A percentile compares a stretch with the other conserved stretches of the same genome.
These are phyloP conservation scores for Pseudohalonectria lignicola DNA, from an alignment of 2,329 filamentous ascomycete species.

Conservation along the genomic window DNA sequence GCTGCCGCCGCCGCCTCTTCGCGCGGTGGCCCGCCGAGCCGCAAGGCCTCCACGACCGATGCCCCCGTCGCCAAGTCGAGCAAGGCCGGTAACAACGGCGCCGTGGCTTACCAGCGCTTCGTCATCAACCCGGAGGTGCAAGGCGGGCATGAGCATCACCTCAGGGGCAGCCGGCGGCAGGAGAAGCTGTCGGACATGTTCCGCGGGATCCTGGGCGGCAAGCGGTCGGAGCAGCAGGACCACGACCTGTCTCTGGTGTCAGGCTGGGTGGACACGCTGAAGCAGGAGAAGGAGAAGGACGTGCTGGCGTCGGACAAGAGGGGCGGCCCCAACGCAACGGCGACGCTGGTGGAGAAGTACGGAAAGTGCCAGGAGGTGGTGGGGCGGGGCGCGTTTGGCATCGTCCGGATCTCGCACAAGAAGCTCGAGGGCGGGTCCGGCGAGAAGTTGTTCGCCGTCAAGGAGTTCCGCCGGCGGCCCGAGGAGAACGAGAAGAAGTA, in stretches of 20 bases:
- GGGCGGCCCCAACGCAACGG: conserved; percentile 60
- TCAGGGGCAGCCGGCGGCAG: conserved; percentile 83
- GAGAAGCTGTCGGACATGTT: conserved; percentile 93
- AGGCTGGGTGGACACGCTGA: conserved; percentile 89
- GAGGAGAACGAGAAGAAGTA: conserved; percentile 97
- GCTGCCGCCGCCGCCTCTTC: conserved; percentile 11
- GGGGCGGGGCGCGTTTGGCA: conserved; percentile 90
- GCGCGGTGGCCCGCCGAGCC: conserved; percentile 17
- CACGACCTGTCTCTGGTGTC: conserved; percentile 80
- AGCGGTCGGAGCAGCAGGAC: conserved; percentile 57
- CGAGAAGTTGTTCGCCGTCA: conserved; percentile 93
- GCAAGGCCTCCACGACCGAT: conserved; percentile 32
- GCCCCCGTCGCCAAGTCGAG: conserved; percentile 21
- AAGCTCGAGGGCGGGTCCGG: conserved; percentile 67
- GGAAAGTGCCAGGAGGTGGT: conserved; percentile 97
- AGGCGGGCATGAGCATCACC: conserved; percentile 74
- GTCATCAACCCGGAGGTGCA: conserved; percentile 36
- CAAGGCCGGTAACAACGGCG: conserved; percentile 19
- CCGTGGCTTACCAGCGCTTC: conserved; percentile 33
- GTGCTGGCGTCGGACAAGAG: conserved; percentile 63
- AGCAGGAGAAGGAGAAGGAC: conserved; percentile 76
- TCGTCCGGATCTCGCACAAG: conserved; percentile 96
- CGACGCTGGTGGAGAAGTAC: conserved; percentile 87
- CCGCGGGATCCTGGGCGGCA: conserved; percentile 74
- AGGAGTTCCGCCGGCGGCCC: conserved; percentile 89